These are phyloP conservation scores for Elaphomyces granulatus DNA, from an alignment of 495 filamentous ascomycete genomes.

Conservation along the genomic window DNA sequence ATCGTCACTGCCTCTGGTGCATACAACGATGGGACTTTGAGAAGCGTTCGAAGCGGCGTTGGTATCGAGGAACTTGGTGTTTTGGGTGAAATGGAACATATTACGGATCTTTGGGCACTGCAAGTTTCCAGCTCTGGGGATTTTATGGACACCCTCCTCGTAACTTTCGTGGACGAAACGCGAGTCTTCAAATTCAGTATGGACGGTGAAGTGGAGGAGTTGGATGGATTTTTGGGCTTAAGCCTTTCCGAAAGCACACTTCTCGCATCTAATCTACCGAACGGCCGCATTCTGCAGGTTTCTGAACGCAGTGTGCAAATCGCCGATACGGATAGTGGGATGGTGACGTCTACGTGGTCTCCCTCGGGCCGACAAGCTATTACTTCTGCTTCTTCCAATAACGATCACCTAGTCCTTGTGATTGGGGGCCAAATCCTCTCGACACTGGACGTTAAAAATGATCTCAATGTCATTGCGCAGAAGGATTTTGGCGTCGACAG, in stretches of 20 bases:
- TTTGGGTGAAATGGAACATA: constrained; percentile 63
- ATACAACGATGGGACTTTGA: constrained; percentile 68
- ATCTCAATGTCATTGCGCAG: constrained; percentile 39
- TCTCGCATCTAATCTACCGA: constrained; percentile 46
- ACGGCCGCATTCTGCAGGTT: constrained; percentile 59
- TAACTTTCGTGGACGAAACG: constrained; percentile 74
- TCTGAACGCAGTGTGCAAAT: constrained; percentile 49
- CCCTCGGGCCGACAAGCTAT: constrained; percentile 45
- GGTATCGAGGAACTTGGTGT: constrained; percentile 80
- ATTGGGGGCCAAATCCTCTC: constrained; percentile 53
- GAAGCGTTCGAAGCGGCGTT: constrained; percentile 85
- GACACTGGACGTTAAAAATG: constrained; percentile 46
- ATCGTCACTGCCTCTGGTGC: constrained; percentile 88
- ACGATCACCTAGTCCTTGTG: constrained; percentile 52
- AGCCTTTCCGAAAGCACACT: constrained; percentile 58
- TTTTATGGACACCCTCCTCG: constrained; percentile 53
- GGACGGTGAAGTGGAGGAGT: constrained; percentile 72
- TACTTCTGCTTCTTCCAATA: constrained; percentile 63
- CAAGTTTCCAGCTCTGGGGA: constrained; percentile 33
- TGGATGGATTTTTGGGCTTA: constrained; percentile 58
- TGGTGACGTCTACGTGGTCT: constrained; percentile 53
- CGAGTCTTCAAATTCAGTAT: constrained; percentile 63
- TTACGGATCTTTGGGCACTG: constrained; percentile 54
- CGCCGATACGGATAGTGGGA: constrained; percentile 53
- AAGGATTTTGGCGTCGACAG: constrained; percentile 47